Evolutionary conservation across 2,329 filamentous ascomycete species (phyloP), one percentile per base, ranked within the genome.

Genomic region (Ceratocystis diversiconidia): DNA sequence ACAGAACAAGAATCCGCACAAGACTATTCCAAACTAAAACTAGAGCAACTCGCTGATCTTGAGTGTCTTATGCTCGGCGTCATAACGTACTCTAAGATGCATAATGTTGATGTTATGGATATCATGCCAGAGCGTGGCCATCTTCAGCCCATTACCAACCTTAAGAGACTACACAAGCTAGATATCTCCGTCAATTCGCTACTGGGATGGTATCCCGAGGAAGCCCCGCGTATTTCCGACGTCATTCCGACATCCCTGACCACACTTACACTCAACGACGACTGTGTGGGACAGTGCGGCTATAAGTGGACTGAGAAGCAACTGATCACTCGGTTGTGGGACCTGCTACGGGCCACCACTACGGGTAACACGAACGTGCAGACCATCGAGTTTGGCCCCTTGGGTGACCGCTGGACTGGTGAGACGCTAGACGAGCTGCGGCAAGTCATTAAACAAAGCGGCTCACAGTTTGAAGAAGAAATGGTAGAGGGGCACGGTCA

Each of bases 171-270:
- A n/a, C 65, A 67, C 52, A 67, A 61, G 22, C 65, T 67, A 10
- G 55, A 61, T 28, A 41, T 67, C 4, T 61, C 65, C 2, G 30
- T 67, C 3, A 48, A 64, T 8, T 67, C 65, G 5, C 62, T 67
- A 7, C 65, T 67, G 5, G 65, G 62, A 46, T 61, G 62, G 55
- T 65, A 67, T 36, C 65, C 65, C 10, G 62, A 66, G 25, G 65
- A 66, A 59, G 52, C 65, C 7, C 65, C 65, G 28, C 55, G 62
- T 41, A 64, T 67, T 17, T 32, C 62, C n/a, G 65, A 67, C 6
- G 46, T 67, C 15, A 64, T 67, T 17, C 65, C 65, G 30, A 44
- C 66, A 44, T 67, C 66, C 3, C 59, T 67, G 5, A 65, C 66
- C 2, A 55, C 61, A 28, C 66, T 67, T 17, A 62, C 55, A 5